Percentiles rank a stretch among this genome's conserved stretches.
Conservation (phyloP, 352 stramenopile species). For the Pythium chondricola region DNA sequence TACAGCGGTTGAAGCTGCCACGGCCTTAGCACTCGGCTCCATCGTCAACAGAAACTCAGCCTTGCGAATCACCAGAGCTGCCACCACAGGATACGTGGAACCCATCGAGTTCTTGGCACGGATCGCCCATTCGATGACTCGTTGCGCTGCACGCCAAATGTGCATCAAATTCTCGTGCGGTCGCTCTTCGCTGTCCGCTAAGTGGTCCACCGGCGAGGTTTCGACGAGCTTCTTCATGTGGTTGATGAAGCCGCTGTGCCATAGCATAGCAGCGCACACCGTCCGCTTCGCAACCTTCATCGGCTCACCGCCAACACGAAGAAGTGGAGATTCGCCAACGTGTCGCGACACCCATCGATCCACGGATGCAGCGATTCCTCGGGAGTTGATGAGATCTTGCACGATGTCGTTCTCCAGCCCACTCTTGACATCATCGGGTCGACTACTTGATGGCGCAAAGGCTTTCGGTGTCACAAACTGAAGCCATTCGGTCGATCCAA, state of each 20-base stretch:
- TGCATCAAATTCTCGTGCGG: conserved; percentile 87
- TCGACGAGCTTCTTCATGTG: conserved; percentile 48
- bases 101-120: conserved; percentile 85
- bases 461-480: conserved; percentile 57
- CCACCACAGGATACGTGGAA: conserved; percentile 76
- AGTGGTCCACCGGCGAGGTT: conserved; percentile 25
- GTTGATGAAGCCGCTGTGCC: conserved; percentile 74
- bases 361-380: conserved; percentile 43
- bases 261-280: conserved; percentile 85
- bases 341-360: conserved; percentile 80
- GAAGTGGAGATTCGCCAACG: conserved; percentile 78
- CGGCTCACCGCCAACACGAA: conserved; percentile 66
- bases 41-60: conserved; percentile 81
- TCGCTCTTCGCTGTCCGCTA: conserved; percentile 61
- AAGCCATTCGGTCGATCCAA: conserved; percentile 50
- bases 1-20: conserved; percentile 64
- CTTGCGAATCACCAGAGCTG: conserved; percentile 75
- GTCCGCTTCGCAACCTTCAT: conserved; percentile 86
- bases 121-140: conserved; percentile 87
- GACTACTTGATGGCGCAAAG: background rate
- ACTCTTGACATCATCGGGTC: conserved; percentile 6
- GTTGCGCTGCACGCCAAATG: conserved; percentile 84
- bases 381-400: conserved; percentile 62
- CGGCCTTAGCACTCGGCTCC: conserved; percentile 62
- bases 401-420: conserved; percentile 39